Conservation (phyloP, 495 filamentous ascomycete genomes). For the Glonium stellatum region DNA sequence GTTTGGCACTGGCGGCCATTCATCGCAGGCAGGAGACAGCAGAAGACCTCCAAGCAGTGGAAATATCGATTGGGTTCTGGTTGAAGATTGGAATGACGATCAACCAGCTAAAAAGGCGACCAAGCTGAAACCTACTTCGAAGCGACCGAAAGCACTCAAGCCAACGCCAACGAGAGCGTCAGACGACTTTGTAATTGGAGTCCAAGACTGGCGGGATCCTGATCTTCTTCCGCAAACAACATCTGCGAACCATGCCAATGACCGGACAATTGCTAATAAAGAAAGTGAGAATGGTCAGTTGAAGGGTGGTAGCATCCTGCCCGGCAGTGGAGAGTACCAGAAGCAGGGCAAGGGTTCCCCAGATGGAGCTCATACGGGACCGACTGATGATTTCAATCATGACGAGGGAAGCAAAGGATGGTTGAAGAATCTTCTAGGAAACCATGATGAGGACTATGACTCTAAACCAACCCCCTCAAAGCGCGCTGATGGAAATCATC, state of each 20-base stretch:
- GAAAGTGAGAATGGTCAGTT: constrained; percentile 36
- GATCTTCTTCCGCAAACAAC: constrained; percentile 48
- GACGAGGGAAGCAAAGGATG: constrained; percentile 19
- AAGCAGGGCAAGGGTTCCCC: constrained; percentile 32
- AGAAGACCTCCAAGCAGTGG: constrained; percentile 74
- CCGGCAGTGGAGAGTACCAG: constrained; percentile 69
- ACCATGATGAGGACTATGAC: constrained; percentile 10
- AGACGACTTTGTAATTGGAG: constrained; percentile 82
- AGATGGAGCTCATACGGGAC: neutral
- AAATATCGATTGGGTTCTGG: constrained; percentile 68
- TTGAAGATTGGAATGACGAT: constrained; percentile 59
- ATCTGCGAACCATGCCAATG: constrained; percentile 17
- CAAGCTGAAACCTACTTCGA: constrained; percentile 25
- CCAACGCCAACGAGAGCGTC: constrained; percentile 22
- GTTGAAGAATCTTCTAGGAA: constrained; percentile 12
- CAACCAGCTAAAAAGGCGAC: constrained; percentile 29
- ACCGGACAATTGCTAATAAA: constrained; percentile 27
- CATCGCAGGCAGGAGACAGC: constrained; percentile 43
- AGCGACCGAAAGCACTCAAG: constrained; percentile 23
- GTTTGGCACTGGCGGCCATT: constrained; percentile 35
- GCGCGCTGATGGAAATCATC: neutral
- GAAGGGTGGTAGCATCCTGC: constrained; percentile 64
- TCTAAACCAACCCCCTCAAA: constrained; percentile 2
- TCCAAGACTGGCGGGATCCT: constrained; percentile 88
- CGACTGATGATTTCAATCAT: neutral